Evolutionary conservation across 106 monocot species (phyloP), one percentile per base, ranked within the genome.

Genomic region (Vanilla planifolia): DNA sequence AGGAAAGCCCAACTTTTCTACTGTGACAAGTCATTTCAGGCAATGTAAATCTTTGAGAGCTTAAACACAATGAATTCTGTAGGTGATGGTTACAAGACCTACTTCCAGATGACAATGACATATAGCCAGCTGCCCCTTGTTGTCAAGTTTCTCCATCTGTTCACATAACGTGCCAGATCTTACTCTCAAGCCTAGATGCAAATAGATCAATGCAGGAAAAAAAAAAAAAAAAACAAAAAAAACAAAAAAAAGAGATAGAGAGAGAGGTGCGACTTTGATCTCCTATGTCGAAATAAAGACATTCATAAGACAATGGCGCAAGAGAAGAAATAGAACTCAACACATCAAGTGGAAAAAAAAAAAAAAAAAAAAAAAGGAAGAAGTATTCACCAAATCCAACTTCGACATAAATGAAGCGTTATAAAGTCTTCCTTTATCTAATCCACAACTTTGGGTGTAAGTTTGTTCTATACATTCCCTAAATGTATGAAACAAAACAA

Each of bases 141-240:
- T 24, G 6, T 55, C 55, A 15, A 48, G 14, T 33, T 60, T 60
- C 46, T 69, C 68, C 68, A 60, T 59, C 68, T 69, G 67, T 56
- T 22, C 6, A 51, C 21, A 27, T 22, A 51, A 5, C 5, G 44
- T 4, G 20, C 19, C 16, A 45, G 20, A 19, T 4, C 17, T 45
- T 45, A 45, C 16, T 45, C 20, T 45, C 44, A 45, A 45, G n/a
- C n/a, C 20, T 45, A 5, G 0, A 45, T 0, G 17, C 20, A 3
- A 5, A 6, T 2, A 42, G 16, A 42, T 13, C 9, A 2, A 9
- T 13, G 16, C 16, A 8, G 16, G 16, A 42, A 42, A 8, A 42
- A 3, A 5, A 6, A 10, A 42, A 42, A 42, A 42, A 42, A 2
- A 9, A 42, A 42, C 16, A 8, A 42, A 42, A 42, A 42, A 8